Evolutionary conservation across 129 eudicot species (phyloP).

Genomic region (Helianthus tuberosus): DNA sequence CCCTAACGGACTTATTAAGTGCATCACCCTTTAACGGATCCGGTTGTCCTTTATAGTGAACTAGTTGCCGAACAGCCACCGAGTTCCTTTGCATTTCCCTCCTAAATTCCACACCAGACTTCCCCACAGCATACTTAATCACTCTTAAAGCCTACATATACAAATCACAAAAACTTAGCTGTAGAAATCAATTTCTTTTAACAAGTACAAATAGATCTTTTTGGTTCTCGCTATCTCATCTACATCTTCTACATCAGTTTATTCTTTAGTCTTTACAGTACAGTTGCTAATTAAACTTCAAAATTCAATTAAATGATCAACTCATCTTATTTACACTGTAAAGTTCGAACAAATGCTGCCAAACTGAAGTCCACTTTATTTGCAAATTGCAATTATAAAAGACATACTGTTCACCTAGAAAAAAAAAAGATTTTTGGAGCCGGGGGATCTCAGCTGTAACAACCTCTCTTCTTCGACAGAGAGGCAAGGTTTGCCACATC

Average conservation of each 20-base stretch:
- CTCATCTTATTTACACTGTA: not conserved
- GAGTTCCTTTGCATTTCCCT: conserved; percentile 96
- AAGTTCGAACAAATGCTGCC: not conserved
- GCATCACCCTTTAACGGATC: conserved; percentile 94
- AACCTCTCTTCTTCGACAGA: no score
- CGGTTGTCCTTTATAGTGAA: conserved; percentile 80
- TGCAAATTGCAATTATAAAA: not conserved
- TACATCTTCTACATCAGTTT: not conserved
- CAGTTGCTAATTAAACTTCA: not conserved
- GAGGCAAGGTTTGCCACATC: no score
- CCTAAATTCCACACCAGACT: conserved; percentile 91
- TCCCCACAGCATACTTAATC: conserved; percentile 94
- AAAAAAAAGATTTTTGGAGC: no score
- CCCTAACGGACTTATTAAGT: conserved; percentile 81
- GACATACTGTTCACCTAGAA: not conserved
- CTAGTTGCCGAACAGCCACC: conserved; percentile 78
- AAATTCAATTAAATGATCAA: not conserved
- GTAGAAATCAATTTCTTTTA: not conserved
- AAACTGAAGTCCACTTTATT: not conserved
- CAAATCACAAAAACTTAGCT: conserved; percentile 5
- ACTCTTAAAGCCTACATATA: conserved; percentile 76
- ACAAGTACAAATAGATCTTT: not conserved
- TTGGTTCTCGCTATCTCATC: not conserved
- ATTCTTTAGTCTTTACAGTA: not conserved
- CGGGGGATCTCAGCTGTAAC: no score